Conservation (phyloP, 2,329 filamentous ascomycete species). For the Graphilbum fragrans region DNA sequence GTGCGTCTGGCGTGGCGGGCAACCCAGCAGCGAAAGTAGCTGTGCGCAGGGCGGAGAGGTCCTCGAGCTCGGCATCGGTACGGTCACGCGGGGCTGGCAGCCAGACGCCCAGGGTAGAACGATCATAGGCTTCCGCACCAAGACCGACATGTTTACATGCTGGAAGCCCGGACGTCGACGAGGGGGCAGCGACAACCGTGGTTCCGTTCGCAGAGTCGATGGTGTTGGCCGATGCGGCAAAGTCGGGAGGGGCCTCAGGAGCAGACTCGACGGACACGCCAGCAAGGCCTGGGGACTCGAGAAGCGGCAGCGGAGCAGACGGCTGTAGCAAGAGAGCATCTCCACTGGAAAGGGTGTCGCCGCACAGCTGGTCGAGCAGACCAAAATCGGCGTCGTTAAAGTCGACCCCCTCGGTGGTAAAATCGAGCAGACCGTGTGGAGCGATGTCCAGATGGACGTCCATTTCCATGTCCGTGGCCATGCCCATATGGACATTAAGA, state of each 20-base stretch:
- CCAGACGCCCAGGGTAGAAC: constrained; percentile 39
- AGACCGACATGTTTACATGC: constrained; percentile 9
- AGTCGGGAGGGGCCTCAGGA: too few relatives aligned
- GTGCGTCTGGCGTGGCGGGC: constrained; percentile 20
- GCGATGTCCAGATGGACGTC: constrained; percentile 24
- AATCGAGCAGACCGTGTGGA: constrained; percentile 31
- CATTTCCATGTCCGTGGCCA: constrained; percentile 15
- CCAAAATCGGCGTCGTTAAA: constrained; percentile 40
- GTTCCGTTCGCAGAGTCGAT: too few relatives aligned
- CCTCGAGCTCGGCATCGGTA: constrained; percentile 29
- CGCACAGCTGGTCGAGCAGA: constrained; percentile 35
- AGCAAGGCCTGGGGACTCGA: background rate
- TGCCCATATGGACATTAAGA: too few relatives aligned
- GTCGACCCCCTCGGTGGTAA: constrained; percentile 37
- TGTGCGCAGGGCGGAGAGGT: constrained; percentile 28
- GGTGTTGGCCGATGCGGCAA: background rate
- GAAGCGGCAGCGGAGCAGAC: background rate
- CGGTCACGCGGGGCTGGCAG: constrained; percentile 33
- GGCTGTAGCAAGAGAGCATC: background rate
- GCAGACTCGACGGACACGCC: background rate
- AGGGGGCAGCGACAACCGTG: too few relatives aligned
- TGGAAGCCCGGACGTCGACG: too few relatives aligned
- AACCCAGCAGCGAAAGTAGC: constrained; percentile 24
- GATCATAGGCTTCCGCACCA: constrained; percentile 31
- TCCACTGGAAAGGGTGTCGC: constrained; percentile 22